These are phyloP conservation scores for Hymenochaete sp. DNA, from an alignment of 1,284 basidiomycete genomes.

Conservation along the genomic window DNA sequence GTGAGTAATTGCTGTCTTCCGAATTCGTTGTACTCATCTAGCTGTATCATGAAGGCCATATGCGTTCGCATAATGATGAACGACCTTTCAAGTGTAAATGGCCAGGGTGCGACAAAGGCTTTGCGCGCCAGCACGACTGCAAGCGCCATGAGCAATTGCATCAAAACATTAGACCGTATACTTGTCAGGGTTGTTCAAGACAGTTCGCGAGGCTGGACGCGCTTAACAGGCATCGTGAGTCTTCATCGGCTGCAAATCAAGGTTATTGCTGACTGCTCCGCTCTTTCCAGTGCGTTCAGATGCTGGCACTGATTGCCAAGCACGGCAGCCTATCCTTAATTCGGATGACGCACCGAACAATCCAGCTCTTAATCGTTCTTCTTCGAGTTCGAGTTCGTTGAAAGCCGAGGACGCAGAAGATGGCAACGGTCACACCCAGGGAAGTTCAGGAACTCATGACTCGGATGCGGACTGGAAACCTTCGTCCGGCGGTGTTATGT, in stretches of 20 bases:
- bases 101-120: conserved; percentile 78
- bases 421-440: background rate
- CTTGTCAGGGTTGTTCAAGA: conserved; percentile 70
- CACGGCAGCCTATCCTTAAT: conserved; percentile 15
- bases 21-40: background rate
- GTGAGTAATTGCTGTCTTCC: conserved; percentile 31
- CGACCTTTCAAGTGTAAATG: conserved; percentile 79
- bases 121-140: conserved; percentile 79
- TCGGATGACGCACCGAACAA: conserved; percentile 13
- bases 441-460: too few relatives aligned
- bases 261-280: conserved; percentile 1
- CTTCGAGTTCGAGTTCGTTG: background rate
- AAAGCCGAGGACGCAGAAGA: background rate
- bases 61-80: conserved; percentile 78
- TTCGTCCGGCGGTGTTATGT: conserved; percentile 12
- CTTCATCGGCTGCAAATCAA: background rate
- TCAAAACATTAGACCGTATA: conserved; percentile 66
- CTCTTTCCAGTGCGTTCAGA: conserved; percentile 41
- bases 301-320: conserved; percentile 45
- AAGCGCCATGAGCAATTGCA: conserved; percentile 78
- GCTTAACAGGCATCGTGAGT: conserved; percentile 67
- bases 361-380: background rate
- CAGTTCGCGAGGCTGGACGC: conserved; percentile 76
- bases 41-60: conserved; percentile 42
- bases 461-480: conserved; percentile 10